These are phyloP conservation scores for Verticillium isaacii DNA, from an alignment of 2,329 filamentous ascomycete genomes.

Conservation along the genomic window DNA sequence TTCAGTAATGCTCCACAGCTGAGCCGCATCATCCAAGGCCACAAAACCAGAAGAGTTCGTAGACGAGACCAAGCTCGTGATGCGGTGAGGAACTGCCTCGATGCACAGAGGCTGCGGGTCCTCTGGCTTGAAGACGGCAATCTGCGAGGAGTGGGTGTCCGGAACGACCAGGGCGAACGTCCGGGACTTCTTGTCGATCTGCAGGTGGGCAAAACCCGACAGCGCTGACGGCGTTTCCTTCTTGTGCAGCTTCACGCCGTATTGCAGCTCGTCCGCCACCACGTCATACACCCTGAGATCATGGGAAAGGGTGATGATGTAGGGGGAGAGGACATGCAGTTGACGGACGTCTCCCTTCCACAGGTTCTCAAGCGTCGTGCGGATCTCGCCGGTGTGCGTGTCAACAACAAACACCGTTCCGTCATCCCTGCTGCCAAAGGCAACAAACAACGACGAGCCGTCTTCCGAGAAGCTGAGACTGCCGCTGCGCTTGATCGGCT, in stretches of 20 bases:
- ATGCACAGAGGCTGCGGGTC: slow-evolving; percentile 55
- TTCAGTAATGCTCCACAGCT: slow-evolving; percentile 60
- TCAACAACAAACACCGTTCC: slow-evolving; percentile 74
- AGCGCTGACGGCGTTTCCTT: slow-evolving; percentile 14
- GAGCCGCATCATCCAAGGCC: slow-evolving; percentile 69
- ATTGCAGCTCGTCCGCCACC: slow-evolving; percentile 70
- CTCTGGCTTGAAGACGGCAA: slow-evolving; percentile 65
- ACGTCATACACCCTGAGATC: slow-evolving; percentile 78
- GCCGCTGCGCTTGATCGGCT: slow-evolving; percentile 44
- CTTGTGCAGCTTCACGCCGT: slow-evolving; percentile 53
- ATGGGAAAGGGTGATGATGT: slow-evolving; percentile 70
- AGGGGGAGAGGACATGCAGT: slow-evolving; percentile 67
- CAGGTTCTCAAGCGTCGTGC: slow-evolving; percentile 62
- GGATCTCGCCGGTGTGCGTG: slow-evolving; percentile 60
- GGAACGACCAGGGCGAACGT: slow-evolving; percentile 61
- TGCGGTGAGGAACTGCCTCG: slow-evolving; percentile 49
- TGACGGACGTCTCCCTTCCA: slow-evolving; percentile 61
- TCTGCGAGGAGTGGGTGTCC: slow-evolving; percentile 40
- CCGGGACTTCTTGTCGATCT: slow-evolving; percentile 62
- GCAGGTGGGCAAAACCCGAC: slow-evolving; percentile 53
- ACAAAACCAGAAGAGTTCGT: slow-evolving; percentile 67
- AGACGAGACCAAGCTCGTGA: slow-evolving; percentile 64
- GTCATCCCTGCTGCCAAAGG: slow-evolving; percentile 47
- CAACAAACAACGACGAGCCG: slow-evolving; percentile 74
- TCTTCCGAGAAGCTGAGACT: slow-evolving; percentile 77